Evolutionary conservation across 192 early-diverging fungal species (phyloP).

Genomic region (Coemansia sp.): DNA sequence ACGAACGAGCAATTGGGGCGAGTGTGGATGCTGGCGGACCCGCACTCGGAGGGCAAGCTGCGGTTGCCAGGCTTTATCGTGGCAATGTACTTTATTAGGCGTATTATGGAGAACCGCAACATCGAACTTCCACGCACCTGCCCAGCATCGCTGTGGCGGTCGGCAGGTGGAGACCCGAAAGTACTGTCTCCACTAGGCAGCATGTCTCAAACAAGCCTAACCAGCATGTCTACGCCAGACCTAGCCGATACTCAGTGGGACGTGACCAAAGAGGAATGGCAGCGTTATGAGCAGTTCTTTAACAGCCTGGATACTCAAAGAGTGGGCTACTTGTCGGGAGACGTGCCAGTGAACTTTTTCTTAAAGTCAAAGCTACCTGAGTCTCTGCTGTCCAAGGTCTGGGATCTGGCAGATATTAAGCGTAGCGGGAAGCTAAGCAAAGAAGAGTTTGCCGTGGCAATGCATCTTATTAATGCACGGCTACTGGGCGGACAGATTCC

Average conservation of each 20-base stretch:
- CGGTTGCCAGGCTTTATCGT: slow-evolving; percentile 81
- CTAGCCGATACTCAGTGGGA: slow-evolving; percentile 62
- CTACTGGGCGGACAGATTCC: slow-evolving; percentile 58
- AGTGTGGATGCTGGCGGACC: slow-evolving; percentile 86
- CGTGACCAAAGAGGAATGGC: slow-evolving; percentile 68
- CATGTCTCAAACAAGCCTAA: slow-evolving; percentile 36
- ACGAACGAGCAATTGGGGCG: slow-evolving; percentile 69
- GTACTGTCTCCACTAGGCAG: slow-evolving; percentile 22
- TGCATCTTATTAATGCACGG: slow-evolving; percentile 71
- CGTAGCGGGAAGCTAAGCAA: slow-evolving; percentile 60
- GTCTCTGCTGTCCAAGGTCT: slow-evolving; percentile 69
- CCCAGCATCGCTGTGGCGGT: slow-evolving; percentile 62
- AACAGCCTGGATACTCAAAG: slow-evolving; percentile 64
- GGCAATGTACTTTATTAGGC: slow-evolving; percentile 86
- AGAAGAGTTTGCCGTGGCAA: slow-evolving; percentile 78
- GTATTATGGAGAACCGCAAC: slow-evolving; percentile 71
- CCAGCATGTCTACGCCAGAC: slow-evolving; percentile 26
- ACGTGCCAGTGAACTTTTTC: slow-evolving; percentile 75
- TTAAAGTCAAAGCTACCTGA: slow-evolving; percentile 73
- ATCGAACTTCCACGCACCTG: slow-evolving; percentile 66
- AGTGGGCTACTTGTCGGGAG: slow-evolving; percentile 65
- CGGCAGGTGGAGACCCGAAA: slow-evolving; percentile 50
- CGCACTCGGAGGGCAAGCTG: slow-evolving; percentile 65
- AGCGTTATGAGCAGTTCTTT: slow-evolving; percentile 75
- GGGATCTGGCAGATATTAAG: slow-evolving; percentile 71